phyloP scores from a whole-genome alignment of 2,329 filamentous ascomycete species.

The Claviceps sp. region DNA sequence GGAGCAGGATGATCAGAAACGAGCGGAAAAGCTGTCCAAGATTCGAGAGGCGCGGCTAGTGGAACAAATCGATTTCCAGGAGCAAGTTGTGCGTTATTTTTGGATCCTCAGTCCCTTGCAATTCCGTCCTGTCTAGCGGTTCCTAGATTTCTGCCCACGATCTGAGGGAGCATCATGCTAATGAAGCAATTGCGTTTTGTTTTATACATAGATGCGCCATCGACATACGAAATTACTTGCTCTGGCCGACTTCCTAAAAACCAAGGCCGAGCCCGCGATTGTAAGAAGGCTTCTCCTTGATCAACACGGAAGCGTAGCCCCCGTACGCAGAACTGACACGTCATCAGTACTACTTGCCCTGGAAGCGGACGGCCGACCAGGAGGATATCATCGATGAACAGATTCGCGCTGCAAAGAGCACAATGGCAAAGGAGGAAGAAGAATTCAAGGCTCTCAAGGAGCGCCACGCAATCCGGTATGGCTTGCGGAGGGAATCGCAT shows the following conservation, averaged over 20 bases:
- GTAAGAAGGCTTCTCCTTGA: slow-evolving; percentile 34
- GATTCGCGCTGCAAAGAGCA: slow-evolving; percentile 48
- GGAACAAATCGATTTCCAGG: slow-evolving; percentile 65
- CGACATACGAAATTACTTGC: slow-evolving; percentile 61
- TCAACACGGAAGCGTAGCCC: not conserved
- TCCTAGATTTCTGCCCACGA: not conserved
- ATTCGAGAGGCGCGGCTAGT: slow-evolving; percentile 46
- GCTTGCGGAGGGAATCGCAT: slow-evolving; percentile 8
- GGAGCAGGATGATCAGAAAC: slow-evolving; percentile 55
- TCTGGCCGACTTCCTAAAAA: slow-evolving; percentile 60
- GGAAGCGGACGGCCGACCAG: slow-evolving; percentile 57
- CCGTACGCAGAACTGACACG: not conserved
- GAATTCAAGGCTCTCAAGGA: slow-evolving; percentile 43
- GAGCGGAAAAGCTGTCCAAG: slow-evolving; percentile 50
- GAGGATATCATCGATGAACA: slow-evolving; percentile 60
- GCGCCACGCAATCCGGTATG: slow-evolving; percentile 20
- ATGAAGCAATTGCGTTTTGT: too few species aligned
- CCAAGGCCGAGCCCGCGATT: slow-evolving; percentile 56
- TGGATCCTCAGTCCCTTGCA: not conserved
- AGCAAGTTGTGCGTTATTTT: slow-evolving; percentile 47
- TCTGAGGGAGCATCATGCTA: not conserved
- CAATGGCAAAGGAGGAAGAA: slow-evolving; percentile 49
- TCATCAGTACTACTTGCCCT: slow-evolving; percentile 70
- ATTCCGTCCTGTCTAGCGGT: not conserved
- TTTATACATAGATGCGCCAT: slow-evolving; percentile 53